Evolutionary conservation across 148 eudicot genomes (phyloP).

Genomic region (Heliosperma pusillum): DNA sequence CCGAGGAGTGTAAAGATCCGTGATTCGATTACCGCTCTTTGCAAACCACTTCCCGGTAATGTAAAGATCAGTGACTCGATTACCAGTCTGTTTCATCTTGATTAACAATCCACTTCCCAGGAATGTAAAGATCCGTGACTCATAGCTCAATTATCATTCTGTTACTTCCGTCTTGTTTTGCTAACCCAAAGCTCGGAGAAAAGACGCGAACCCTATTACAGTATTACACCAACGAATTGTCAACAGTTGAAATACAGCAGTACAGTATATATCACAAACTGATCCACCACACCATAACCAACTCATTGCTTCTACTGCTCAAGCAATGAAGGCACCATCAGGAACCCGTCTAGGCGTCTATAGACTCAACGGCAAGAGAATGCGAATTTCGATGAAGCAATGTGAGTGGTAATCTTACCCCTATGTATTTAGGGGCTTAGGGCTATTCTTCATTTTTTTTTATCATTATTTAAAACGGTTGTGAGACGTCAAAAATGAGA

Average conservation of each 20-base stretch:
- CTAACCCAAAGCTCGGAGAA: constrained; percentile 6
- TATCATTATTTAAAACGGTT: too few species aligned
- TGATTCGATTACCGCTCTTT: neutral
- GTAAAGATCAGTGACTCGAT: constrained; percentile 33
- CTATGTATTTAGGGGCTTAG: too few species aligned
- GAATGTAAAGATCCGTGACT: constrained; percentile 36
- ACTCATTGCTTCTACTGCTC: neutral
- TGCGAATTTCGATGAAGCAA: neutral
- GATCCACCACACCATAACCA: neutral
- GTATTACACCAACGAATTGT: neutral
- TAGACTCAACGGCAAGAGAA: neutral
- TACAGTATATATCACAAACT: neutral
- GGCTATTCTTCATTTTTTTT: too few species aligned
- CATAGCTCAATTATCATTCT: constrained; percentile 26
- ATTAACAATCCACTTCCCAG: constrained; percentile 28
- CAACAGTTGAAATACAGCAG: neutral
- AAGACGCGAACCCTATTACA: neutral
- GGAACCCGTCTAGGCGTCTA: neutral
- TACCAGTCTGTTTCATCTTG: constrained; percentile 32
- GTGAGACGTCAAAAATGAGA: too few species aligned
- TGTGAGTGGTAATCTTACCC: neutral
- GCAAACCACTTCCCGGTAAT: constrained; percentile 33
- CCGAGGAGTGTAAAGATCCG: neutral
- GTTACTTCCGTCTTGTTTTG: constrained; percentile 32
- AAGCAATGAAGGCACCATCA: neutral